A percentile compares a stretch with the other conserved stretches of the same genome.
Conservation (phyloP, 1,284 basidiomycete species). For the Coniferiporia sulphurascens region DNA sequence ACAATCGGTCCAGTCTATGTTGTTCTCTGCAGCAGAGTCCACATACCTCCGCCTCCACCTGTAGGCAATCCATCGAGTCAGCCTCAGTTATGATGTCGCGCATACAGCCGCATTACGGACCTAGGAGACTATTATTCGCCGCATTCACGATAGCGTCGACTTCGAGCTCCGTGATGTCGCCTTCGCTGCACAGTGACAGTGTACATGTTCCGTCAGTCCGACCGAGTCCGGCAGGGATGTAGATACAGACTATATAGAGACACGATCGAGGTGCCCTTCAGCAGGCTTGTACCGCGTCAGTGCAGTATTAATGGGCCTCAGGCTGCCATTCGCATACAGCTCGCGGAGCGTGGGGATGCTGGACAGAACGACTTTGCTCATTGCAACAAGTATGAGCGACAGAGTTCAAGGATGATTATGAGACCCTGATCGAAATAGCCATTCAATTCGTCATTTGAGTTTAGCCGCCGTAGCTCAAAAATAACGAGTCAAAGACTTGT, state of each 20-base stretch:
- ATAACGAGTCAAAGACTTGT: no score
- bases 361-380: slow-evolving; percentile 25
- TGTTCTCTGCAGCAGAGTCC: neutral
- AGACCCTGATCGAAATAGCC: no score
- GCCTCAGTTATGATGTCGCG: no score
- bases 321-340: slow-evolving; percentile 36
- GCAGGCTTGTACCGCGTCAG: slow-evolving; percentile 33
- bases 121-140: slow-evolving; percentile 73
- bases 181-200: slow-evolving; percentile 44
- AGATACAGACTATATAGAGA: slow-evolving; percentile 56
- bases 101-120: slow-evolving; percentile 33
- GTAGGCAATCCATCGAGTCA: slow-evolving; percentile 1
- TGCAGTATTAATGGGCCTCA: slow-evolving; percentile 29
- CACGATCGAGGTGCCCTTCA: slow-evolving; percentile 39
- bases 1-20: neutral
- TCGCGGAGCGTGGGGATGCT: slow-evolving; percentile 49
- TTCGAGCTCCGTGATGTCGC: slow-evolving; percentile 70
- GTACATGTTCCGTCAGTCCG: neutral
- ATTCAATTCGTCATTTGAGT: no score
- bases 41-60: slow-evolving; percentile 66
- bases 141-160: slow-evolving; percentile 87
- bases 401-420: neutral
- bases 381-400: neutral
- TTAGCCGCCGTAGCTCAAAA: no score
- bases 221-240: neutral